Conservation (phyloP, 768 basidiomycete species). For the Sporobolomyces pararoseus region DNA sequence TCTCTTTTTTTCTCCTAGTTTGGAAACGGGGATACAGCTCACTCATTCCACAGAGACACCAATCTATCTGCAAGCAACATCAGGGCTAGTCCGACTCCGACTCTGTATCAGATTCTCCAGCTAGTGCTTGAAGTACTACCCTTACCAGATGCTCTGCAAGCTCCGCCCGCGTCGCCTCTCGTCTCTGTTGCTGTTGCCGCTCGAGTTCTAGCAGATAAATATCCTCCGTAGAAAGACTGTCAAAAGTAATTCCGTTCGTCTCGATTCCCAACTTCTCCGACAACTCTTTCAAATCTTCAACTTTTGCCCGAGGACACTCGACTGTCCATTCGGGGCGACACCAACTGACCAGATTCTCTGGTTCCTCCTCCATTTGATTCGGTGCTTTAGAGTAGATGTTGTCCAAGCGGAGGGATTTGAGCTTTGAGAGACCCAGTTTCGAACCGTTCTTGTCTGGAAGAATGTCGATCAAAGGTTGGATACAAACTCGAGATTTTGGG, state of each 20-base stretch:
- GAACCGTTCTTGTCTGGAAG: not conserved
- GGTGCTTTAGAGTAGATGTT: not conserved
- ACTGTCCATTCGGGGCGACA: not conserved
- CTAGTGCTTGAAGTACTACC: no score
- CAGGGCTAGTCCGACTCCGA: no score
- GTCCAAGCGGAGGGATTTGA: not conserved
- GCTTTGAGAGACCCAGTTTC: not conserved
- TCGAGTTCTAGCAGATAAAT: no score
- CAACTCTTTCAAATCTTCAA: not conserved
- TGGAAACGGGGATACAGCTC: no score
- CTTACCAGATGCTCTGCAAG: no score
- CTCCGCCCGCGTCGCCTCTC: no score
- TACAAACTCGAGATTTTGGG: not conserved
- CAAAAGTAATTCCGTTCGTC: not conserved
- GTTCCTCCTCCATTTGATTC: not conserved
- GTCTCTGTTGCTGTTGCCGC: no score
- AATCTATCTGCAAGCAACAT: no score
- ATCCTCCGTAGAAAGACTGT: no score
- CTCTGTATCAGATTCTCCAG: no score
- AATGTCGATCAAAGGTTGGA: not conserved
- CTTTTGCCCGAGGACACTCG: not conserved
- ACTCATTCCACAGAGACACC: no score
- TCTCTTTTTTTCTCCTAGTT: no score
- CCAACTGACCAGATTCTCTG: not conserved
- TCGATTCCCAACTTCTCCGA: not conserved